These are phyloP conservation scores for Eucalyptus brandiana DNA, from an alignment of 345 rosid genomes.

Conservation along the genomic window DNA sequence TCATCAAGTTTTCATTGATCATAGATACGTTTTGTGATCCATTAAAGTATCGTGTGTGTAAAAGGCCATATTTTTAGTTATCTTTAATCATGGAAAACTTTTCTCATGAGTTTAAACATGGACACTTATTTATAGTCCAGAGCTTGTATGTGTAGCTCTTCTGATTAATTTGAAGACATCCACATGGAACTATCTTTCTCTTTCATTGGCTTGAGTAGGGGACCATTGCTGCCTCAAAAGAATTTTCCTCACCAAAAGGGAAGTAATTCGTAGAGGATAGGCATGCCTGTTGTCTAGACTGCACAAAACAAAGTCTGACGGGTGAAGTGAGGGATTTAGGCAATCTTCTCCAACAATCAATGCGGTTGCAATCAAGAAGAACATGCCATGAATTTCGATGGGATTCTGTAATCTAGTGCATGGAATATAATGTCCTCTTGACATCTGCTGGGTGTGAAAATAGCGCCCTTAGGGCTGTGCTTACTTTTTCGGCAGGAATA, in stretches of 20 bases:
- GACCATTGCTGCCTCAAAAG: constrained; percentile 30
- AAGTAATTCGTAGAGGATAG: constrained; percentile 30
- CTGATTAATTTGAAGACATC: background rate
- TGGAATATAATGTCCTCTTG: constrained; percentile 38
- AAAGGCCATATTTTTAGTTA: background rate
- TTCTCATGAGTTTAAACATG: background rate
- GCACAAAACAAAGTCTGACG: constrained; percentile 48
- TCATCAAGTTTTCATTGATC: background rate
- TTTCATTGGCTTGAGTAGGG: constrained; percentile 1
- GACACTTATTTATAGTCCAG: background rate
- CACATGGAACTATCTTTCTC: background rate
- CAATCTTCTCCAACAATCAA: constrained; percentile 29
- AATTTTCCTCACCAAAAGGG: constrained; percentile 52
- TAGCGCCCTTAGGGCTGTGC: constrained; percentile 41
- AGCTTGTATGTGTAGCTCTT: background rate
- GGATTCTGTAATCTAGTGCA: constrained; percentile 68
- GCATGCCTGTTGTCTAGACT: constrained; percentile 26
- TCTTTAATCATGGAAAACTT: background rate
- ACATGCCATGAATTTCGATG: constrained; percentile 67
- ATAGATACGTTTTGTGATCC: background rate
- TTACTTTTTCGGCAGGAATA: constrained; percentile 52
- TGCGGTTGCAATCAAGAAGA: constrained; percentile 37
- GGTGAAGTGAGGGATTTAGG: constrained; percentile 38
- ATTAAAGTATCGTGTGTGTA: background rate
- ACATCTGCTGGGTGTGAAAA: constrained; percentile 52